Conservation (phyloP, 768 basidiomycete species). For the Hygrophoropsis aurantiaca region DNA sequence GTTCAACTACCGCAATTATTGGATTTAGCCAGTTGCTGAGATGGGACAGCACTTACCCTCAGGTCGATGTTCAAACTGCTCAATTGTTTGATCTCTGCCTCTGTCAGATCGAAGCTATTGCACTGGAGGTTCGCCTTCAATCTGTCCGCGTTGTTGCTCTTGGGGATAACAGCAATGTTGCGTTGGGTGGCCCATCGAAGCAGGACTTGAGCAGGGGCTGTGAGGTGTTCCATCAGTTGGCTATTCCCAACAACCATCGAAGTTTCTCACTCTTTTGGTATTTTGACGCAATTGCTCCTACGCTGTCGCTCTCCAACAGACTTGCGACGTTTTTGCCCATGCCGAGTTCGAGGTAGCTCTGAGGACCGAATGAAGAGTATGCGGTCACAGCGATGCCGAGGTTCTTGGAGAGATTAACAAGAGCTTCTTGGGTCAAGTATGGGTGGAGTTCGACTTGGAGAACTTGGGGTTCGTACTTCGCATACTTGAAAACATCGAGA, state of each 20-base stretch:
- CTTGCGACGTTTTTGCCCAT: constrained; percentile 51
- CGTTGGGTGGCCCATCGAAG: constrained; percentile 81
- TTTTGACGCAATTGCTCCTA: constrained; percentile 46
- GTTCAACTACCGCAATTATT: constrained; percentile 50
- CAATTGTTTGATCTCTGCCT: constrained; percentile 58
- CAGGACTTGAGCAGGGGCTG: constrained; percentile 60
- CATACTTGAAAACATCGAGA: constrained; percentile 77
- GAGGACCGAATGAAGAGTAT: constrained; percentile 56
- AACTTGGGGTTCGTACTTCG: constrained; percentile 58
- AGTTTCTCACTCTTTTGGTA: constrained; percentile 51
- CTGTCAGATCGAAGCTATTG: constrained; percentile 48
- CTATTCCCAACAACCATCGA: background rate
- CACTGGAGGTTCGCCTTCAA: constrained; percentile 46
- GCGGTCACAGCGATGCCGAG: constrained; percentile 51
- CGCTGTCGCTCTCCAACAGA: constrained; percentile 49
- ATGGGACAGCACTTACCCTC: constrained; percentile 45
- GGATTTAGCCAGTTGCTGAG: background rate
- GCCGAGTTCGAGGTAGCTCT: constrained; percentile 65
- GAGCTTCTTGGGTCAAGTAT: constrained; percentile 48
- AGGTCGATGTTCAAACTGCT: constrained; percentile 59
- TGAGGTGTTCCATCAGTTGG: background rate
- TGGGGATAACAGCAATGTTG: constrained; percentile 74
- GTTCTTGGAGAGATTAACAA: constrained; percentile 43
- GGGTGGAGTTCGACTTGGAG: constrained; percentile 65
- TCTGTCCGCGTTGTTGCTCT: constrained; percentile 49